Evolutionary conservation across 2,329 filamentous ascomycete species (phyloP).

Genomic region (Ophiostoma pallidulum): DNA sequence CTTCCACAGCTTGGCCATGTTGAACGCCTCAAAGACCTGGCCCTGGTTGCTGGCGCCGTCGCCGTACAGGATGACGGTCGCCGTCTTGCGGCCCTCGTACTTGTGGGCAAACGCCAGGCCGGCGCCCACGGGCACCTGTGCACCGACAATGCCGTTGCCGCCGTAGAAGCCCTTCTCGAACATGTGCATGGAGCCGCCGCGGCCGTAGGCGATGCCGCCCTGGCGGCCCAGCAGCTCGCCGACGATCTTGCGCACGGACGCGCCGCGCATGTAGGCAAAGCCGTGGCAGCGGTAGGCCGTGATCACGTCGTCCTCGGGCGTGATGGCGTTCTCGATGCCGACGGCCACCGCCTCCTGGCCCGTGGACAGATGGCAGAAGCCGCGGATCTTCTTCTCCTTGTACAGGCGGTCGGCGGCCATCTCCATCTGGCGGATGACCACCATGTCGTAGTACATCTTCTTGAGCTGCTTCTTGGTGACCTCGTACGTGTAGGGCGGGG

Average conservation of each 20-base stretch:
- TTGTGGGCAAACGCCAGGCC: constrained; percentile 95
- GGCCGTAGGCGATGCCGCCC: constrained; percentile 95
- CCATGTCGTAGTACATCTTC: constrained; percentile 99
- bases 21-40: constrained; percentile 99
- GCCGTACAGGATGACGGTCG: constrained; percentile 85
- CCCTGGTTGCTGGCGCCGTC: constrained; percentile 98
- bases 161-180: constrained; percentile 97
- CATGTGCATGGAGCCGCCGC: constrained; percentile 99
- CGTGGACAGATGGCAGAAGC: constrained; percentile 97
- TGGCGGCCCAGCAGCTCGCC: constrained; percentile 90
- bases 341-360: constrained; percentile 96
- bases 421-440: constrained; percentile 92
- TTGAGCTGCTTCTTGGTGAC: constrained; percentile 97
- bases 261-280: constrained; percentile 94
- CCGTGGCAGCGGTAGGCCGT: constrained; percentile 99
- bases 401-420: constrained; percentile 98
- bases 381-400: constrained; percentile 99
- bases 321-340: constrained; percentile 94
- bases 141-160: constrained; percentile 97
- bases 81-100: constrained; percentile 80
- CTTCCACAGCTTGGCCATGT: constrained; percentile 99
- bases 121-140: constrained; percentile 93
- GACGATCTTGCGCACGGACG: constrained; percentile 81
- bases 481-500: constrained; percentile 82
- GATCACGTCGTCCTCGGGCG: constrained; percentile 85